phyloP scores from a whole-genome alignment of 1,284 basidiomycete species.

The Cutaneotrichosporon sp. region DNA sequence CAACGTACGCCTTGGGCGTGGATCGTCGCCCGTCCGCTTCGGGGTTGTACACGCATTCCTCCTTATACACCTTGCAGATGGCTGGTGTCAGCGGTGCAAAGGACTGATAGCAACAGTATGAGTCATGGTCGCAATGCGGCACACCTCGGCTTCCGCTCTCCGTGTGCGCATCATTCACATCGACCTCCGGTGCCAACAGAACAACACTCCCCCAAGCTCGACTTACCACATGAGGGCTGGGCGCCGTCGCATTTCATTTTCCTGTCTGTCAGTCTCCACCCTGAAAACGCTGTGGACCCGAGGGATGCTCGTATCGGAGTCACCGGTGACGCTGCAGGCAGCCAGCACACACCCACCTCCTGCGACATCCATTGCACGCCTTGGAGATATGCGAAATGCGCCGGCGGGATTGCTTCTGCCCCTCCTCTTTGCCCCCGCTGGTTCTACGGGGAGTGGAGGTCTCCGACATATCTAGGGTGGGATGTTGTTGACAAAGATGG shows the following conservation, averaged over 20 bases:
- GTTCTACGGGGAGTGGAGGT: not conserved
- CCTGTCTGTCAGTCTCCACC: conserved; percentile 6
- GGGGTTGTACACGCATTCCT: conserved; percentile 21
- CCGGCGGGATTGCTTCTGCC: conserved; percentile 11
- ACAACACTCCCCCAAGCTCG: not conserved
- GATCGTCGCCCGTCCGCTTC: conserved; percentile 21
- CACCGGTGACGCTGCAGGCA: too few relatives aligned
- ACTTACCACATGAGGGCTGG: conserved; percentile 19
- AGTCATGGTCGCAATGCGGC: too few relatives aligned
- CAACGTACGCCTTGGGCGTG: conserved; percentile 20
- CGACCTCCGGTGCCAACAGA: too few relatives aligned
- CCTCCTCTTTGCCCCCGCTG: not conserved
- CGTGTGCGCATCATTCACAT: too few relatives aligned
- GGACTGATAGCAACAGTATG: not conserved
- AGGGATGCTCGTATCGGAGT: not conserved
- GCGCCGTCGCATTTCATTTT: conserved; percentile 22
- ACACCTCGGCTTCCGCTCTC: too few relatives aligned
- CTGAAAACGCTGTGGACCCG: not conserved
- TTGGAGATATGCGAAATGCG: conserved; percentile 20
- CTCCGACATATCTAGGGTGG: not conserved
- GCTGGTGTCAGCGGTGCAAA: conserved; percentile 3
- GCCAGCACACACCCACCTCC: conserved; percentile 9
- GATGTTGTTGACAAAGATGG: not conserved
- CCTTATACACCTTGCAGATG: conserved; percentile 22
- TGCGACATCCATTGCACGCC: conserved; percentile 20